Evolutionary conservation across 1,284 basidiomycete species (phyloP).

Genomic region (Ustilago hordei): DNA sequence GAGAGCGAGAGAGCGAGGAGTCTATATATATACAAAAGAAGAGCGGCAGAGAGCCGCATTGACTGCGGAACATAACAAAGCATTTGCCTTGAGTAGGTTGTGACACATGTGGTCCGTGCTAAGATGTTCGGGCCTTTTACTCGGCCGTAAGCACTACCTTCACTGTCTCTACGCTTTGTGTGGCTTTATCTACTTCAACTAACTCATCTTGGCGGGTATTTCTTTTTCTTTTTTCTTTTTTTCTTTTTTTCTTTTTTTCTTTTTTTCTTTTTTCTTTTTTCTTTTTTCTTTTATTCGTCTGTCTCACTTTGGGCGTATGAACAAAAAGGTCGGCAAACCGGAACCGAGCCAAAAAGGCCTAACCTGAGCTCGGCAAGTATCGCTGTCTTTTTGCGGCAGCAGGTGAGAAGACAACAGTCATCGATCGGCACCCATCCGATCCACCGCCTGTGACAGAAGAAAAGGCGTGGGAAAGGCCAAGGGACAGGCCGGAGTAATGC

Average conservation of each 20-base stretch:
- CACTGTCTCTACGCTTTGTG: no score
- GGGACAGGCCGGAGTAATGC: not conserved
- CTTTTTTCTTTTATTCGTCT: not conserved
- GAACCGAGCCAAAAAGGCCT: not conserved
- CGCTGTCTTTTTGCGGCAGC: not conserved
- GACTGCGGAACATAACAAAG: no score
- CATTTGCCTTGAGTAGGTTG: no score
- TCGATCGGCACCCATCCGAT: conserved; percentile 1
- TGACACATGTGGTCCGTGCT: no score
- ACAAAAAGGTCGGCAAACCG: conserved; percentile 1
- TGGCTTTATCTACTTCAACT: no score
- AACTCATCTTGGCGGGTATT: not conserved
- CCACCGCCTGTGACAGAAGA: not conserved
- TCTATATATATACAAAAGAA: no score
- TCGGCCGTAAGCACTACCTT: no score
- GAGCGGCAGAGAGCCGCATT: no score
- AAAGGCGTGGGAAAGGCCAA: not conserved
- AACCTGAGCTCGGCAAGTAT: not conserved
- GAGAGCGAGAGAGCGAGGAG: no score
- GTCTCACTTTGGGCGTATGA: not conserved
- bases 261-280: not conserved
- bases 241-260: not conserved
- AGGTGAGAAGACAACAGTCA: not conserved
- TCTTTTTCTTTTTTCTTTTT: not conserved
- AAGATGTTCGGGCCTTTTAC: no score